phyloP scores from a whole-genome alignment of 495 filamentous ascomycete species.

The Zalerion maritima region DNA sequence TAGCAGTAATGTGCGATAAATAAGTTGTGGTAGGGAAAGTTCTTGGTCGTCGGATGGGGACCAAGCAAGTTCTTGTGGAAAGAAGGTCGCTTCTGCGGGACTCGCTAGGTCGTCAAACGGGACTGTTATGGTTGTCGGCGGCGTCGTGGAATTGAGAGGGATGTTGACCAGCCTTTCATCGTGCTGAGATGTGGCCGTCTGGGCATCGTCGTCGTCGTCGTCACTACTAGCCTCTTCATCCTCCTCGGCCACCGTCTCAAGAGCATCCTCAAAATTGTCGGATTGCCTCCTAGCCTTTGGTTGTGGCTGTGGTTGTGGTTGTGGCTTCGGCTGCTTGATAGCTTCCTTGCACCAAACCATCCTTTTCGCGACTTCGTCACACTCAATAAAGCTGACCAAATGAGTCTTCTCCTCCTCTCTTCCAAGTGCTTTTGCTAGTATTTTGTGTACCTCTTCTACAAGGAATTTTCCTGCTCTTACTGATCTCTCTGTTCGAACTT shows the following conservation, averaged over 20 bases:
- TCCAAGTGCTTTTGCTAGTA: constrained; percentile 33
- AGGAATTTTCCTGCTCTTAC: constrained; percentile 60
- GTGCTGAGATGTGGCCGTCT: constrained; percentile 8
- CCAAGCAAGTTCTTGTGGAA: constrained; percentile 35
- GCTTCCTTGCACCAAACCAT: constrained; percentile 58
- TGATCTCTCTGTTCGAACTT: constrained; percentile 50
- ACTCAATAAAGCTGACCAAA: constrained; percentile 53
- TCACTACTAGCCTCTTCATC: constrained; percentile 25
- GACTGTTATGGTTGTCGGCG: constrained; percentile 40
- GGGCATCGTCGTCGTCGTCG: not conserved
- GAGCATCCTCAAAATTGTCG: constrained; percentile 16
- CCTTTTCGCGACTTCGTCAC: constrained; percentile 58
- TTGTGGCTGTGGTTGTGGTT: not conserved
- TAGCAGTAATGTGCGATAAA: constrained; percentile 60
- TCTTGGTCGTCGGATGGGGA: constrained; percentile 64
- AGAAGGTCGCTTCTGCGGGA: constrained; percentile 63
- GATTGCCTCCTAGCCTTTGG: no score
- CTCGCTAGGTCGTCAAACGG: constrained; percentile 54
- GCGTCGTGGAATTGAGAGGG: constrained; percentile 29
- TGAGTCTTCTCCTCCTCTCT: constrained; percentile 12
- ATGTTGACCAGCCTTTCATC: constrained; percentile 24
- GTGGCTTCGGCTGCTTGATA: constrained; percentile 4
- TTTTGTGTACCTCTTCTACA: constrained; percentile 48
- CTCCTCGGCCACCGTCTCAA: constrained; percentile 34
- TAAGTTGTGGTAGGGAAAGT: constrained; percentile 52